Base-by-base conservation (phyloP, 805 yeast genomes). In the Metschnikowia reukaufii region DNA sequence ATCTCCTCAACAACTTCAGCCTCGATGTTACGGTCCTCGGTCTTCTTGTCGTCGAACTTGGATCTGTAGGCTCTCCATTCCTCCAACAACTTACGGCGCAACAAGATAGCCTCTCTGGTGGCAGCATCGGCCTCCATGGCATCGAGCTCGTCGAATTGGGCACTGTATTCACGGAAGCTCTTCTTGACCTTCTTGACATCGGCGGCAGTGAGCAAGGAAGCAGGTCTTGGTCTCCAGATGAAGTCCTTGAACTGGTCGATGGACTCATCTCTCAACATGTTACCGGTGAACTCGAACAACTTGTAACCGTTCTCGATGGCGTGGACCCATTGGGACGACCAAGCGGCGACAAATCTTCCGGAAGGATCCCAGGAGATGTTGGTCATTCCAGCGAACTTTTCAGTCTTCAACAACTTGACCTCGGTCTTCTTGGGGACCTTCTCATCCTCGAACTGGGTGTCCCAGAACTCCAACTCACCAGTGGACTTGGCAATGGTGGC, bases 201-300 rank as follows among this genome's bases (percentile, higher is more conserved):
- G 56, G 82, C 85, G 59, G 84, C 82, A 51, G 83, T 74, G 63
- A 94, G 80, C 55, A 84, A 68, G 2, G 90, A 77, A 16, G 79
- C 81, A 42, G 99, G 99, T 73, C 99, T 84, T 61, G 98, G 98
- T 77, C 99, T 87, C 99, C 99, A 94, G 52, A 81, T 75, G 61
- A 92, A 88, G 52, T 87, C 91, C 71, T 83, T 87, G 80, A 94
- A 89, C 46, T 84, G 86, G 59, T 88, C 94, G 51, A 88, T 67
- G 19, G 78, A 67, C 62, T 91, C 96, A 59, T 87, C 94, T 57
- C 84, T 82, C 50, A 88, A 67, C 55, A 83, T 56, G 56, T 74
- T 77, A 61, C 99, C 99, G 41, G 86, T 84, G 67, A 88, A 78
- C 66, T 90, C 95, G 72, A 77, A 91, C 54, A 94, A 71, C 66